phyloP scores from a whole-genome alignment of 2,329 filamentous ascomycete genomes.

The Ramichloridium luteum region DNA sequence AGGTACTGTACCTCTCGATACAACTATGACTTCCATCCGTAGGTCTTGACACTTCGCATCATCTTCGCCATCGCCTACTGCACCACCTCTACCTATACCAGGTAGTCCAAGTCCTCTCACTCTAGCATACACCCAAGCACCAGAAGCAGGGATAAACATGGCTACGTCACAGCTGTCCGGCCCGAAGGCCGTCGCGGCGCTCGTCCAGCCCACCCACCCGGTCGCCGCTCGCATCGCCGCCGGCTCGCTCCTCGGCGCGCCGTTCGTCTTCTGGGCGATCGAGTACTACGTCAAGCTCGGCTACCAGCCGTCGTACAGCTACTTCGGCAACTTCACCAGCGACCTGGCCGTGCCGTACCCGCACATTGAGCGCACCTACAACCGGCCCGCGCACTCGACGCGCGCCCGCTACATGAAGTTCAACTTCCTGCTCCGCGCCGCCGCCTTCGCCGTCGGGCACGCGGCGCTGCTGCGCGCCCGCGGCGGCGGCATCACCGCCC shows the following conservation, averaged over 20 bases:
- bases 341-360: constrained; percentile 1
- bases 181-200: too few species aligned
- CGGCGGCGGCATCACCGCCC: neutral
- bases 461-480: neutral
- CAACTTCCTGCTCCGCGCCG: neutral
- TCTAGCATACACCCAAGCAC: too few species aligned
- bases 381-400: neutral
- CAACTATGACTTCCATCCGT: too few species aligned
- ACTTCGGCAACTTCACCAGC: neutral
- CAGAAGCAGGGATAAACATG: too few species aligned
- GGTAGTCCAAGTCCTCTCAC: too few species aligned
- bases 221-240: neutral
- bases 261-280: neutral
- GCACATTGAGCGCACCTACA: neutral
- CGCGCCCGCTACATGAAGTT: neutral
- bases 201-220: neutral
- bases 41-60: too few species aligned
- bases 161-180: too few species aligned
- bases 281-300: neutral
- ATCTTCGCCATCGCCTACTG: too few species aligned
- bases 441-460: neutral
- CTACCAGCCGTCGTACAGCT: neutral
- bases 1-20: too few species aligned
- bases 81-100: too few species aligned
- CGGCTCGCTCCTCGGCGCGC: neutral